Evolutionary conservation across 2,329 filamentous ascomycete genomes (phyloP).

Genomic region (Fusarium penzigii): DNA sequence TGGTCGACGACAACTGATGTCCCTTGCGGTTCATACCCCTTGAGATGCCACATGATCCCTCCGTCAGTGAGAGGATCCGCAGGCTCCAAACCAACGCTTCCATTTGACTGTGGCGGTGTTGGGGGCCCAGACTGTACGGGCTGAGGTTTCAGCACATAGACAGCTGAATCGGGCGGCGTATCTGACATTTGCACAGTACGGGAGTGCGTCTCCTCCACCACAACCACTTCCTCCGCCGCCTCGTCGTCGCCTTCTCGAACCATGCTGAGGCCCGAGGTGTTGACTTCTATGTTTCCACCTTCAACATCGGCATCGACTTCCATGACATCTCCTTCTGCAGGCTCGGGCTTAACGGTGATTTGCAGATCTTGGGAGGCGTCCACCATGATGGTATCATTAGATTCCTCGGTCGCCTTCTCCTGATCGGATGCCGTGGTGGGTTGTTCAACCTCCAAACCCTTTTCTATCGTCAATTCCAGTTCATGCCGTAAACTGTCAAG

Average conservation of each 20-base stretch:
- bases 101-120: constrained; percentile 68
- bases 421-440: constrained; percentile 39
- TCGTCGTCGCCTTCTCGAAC: constrained; percentile 30
- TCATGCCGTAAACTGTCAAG: constrained; percentile 71
- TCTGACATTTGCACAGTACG: constrained; percentile 33
- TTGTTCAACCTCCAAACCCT: constrained; percentile 60
- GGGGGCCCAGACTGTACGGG: constrained; percentile 50
- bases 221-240: too few relatives aligned
- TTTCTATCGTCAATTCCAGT: constrained; percentile 71
- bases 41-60: constrained; percentile 86
- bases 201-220: constrained; percentile 12
- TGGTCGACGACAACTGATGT: constrained; percentile 78
- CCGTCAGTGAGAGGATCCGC: constrained; percentile 65
- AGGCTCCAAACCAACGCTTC: constrained; percentile 52
- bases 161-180: constrained; percentile 51
- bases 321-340: constrained; percentile 34
- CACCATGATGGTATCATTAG: constrained; percentile 52
- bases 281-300: constrained; percentile 49
- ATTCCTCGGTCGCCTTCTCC: constrained; percentile 39
- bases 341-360: constrained; percentile 45
- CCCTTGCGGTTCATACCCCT: constrained; percentile 75
- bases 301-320: constrained; percentile 35
- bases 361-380: constrained; percentile 45
- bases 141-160: constrained; percentile 39
- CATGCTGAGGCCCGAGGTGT: constrained; percentile 40